Base-by-base conservation (phyloP, 1,139 yeast genomes). In the Pichia norvegensis region DNA sequence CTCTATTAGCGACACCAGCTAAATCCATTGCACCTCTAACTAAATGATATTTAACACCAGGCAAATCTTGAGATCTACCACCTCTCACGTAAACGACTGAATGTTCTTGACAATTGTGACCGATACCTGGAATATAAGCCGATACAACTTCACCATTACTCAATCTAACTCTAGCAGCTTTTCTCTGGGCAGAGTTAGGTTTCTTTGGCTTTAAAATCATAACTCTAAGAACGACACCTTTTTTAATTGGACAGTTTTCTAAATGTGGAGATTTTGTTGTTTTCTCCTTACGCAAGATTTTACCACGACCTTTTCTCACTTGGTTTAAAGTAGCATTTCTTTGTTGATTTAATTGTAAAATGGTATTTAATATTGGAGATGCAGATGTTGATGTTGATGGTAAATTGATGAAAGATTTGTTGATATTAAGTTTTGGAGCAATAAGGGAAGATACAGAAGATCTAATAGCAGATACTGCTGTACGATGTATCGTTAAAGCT, bases 101-200 rank as follows among this genome's bases (percentile, higher is more conserved):
- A 68, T 94, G 99, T 67, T 94, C 99, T 69, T 92, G 97, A 38
- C 95, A 92, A 61, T 92, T 92, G 67, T 94, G 98, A 22, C 99
- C 98, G 63, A 92, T 97, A 47, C 99, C 99, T 13, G 97, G 97
- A 50, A 94, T 92, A 64, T 90, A 88, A 3, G 97, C 96, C 44
- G 95, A 82, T 19, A 92, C 77, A 44, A 85, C 82, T 55, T 81
- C 83, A 31, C 98, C 98, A 60, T 86, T 92, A 19, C 95, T 79
- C 52, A 94, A 74, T 66, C 96, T 77, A 27, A 94, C 98, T 71
- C 97, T 83, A 56, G 95, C 88, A 46, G 95, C 95, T 66, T 94
- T 94, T 68, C 99, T 78, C 67, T 88, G 92, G 17, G 99, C 97
- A 41, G 97, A 92, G 69, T 94, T 94, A 41, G 99, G 99, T 64